These are phyloP conservation scores for Escovopsis sp. DNA, from an alignment of 2,329 filamentous ascomycete species.

Conservation along the genomic window DNA sequence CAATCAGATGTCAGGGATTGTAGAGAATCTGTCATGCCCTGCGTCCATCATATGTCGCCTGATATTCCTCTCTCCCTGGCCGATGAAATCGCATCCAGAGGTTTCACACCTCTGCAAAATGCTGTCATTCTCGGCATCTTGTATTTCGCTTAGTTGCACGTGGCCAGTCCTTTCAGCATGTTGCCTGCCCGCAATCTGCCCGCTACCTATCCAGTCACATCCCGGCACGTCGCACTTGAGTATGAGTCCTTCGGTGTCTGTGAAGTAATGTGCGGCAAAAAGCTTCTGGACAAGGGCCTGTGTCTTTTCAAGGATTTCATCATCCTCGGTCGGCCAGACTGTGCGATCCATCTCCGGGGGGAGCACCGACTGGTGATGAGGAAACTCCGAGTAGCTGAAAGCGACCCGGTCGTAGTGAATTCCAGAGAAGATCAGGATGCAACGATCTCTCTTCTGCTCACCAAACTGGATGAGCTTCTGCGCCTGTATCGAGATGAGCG, in stretches of 20 bases:
- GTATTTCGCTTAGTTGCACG: conserved; percentile 44
- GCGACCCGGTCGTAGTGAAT: conserved; percentile 91
- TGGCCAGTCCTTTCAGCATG: conserved; percentile 51
- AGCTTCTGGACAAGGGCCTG: conserved; percentile 50
- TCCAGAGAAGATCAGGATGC: conserved; percentile 76
- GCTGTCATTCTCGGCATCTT: conserved; percentile 69
- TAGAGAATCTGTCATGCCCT: conserved; percentile 34
- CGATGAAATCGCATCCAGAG: conserved; percentile 44
- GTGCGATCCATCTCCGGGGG: conserved; percentile 61
- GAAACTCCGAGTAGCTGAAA: conserved; percentile 48
- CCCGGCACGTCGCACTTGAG: conserved; percentile 55
- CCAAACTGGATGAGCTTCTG: conserved; percentile 49
- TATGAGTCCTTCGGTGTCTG: conserved; percentile 67
- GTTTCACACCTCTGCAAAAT: conserved; percentile 64
- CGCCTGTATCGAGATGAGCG: conserved; percentile 10
- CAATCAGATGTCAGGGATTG: conserved; percentile 21
- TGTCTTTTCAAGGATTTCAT: conserved; percentile 59
- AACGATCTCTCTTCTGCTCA: conserved; percentile 52
- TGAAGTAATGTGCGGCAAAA: conserved; percentile 64
- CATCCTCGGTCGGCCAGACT: conserved; percentile 37
- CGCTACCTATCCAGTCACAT: conserved; percentile 54
- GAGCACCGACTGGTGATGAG: conserved; percentile 38
- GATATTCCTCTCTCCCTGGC: conserved; percentile 48
- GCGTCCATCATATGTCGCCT: conserved; percentile 44
- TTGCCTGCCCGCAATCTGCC: conserved; percentile 44